phyloP scores from a whole-genome alignment of 2,329 filamentous ascomycete species.

The Apiospora koreana region DNA sequence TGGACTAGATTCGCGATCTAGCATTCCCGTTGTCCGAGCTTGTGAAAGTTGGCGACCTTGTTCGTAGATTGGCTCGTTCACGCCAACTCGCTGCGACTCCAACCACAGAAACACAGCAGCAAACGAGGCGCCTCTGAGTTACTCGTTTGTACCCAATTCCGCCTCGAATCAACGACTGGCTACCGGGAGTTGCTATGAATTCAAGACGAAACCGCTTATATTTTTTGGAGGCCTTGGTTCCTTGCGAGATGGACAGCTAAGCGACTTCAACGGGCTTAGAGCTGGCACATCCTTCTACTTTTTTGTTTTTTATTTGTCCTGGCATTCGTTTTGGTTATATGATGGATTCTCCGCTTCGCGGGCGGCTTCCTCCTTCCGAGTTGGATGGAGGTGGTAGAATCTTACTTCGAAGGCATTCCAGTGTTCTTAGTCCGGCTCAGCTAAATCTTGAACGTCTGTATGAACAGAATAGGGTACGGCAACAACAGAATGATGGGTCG shows the following conservation, averaged over 20 bases:
- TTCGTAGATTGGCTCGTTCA: constrained; percentile 26
- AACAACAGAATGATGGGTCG: constrained; percentile 48
- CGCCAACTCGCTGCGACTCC: constrained; percentile 19
- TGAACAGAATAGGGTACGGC: constrained; percentile 59
- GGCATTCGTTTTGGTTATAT: constrained; percentile 15
- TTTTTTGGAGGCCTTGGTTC: not conserved
- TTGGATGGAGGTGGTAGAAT: constrained; percentile 20
- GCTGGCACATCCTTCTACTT: not conserved
- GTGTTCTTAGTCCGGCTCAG: constrained; percentile 55
- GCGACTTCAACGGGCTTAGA: not conserved
- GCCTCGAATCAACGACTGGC: not conserved
- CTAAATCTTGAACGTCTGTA: constrained; percentile 65
- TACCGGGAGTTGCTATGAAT: not conserved
- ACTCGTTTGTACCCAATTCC: not conserved
- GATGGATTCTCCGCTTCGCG: constrained; percentile 33
- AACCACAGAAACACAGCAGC: constrained; percentile 2
- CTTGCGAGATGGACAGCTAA: constrained; percentile 7
- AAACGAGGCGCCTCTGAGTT: constrained; percentile 10
- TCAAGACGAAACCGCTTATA: constrained; percentile 8
- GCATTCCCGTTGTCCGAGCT: constrained; percentile 21
- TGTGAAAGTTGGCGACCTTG: constrained; percentile 25
- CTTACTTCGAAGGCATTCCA: constrained; percentile 25
- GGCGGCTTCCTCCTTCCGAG: constrained; percentile 22
- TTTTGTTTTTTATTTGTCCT: not conserved
- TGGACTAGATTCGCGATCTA: constrained; percentile 20